Percentiles rank a stretch among this genome's conserved stretches.
Evolutionary conservation across 2,329 filamentous ascomycete genomes (phyloP).

Genomic region (Cercospora zeina): DNA sequence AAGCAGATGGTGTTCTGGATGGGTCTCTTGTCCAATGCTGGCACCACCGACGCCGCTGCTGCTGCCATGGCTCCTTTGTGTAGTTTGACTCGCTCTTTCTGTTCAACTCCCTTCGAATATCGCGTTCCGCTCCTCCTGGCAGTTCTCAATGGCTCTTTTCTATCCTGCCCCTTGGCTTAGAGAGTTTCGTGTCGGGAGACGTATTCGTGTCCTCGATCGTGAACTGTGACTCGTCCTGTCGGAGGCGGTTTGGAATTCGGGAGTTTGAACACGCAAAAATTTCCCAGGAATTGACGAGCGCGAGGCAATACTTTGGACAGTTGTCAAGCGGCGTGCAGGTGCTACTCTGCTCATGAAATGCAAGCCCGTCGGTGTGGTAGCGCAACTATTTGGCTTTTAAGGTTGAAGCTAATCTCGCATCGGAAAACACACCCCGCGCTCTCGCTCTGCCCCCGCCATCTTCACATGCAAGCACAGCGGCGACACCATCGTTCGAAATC

Average conservation of each 20-base stretch:
- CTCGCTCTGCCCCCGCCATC: conserved; percentile 9
- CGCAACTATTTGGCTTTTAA: conserved; percentile 10
- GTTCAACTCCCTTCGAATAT: background rate
- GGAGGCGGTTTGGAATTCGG: background rate
- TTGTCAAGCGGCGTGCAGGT: background rate
- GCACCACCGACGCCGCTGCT: conserved; percentile 55
- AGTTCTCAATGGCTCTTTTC: background rate
- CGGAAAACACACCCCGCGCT: conserved; percentile 9
- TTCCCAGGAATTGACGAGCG: background rate
- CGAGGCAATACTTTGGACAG: background rate
- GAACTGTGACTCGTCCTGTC: background rate
- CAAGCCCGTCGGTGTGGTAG: conserved; percentile 7
- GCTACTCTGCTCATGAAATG: background rate
- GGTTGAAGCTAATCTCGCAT: conserved; percentile 8
- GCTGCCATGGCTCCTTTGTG: conserved; percentile 36
- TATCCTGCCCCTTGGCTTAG: background rate
- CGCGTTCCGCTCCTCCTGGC: background rate
- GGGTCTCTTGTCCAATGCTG: conserved; percentile 77
- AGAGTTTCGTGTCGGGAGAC: conserved; percentile 4
- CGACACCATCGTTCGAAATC: background rate
- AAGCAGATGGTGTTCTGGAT: conserved; percentile 91
- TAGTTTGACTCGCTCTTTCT: background rate
- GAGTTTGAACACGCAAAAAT: background rate
- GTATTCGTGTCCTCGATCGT: conserved; percentile 5
- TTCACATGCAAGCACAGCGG: conserved; percentile 5